Conservation (phyloP, 768 basidiomycete species). For the Boletales sp. region DNA sequence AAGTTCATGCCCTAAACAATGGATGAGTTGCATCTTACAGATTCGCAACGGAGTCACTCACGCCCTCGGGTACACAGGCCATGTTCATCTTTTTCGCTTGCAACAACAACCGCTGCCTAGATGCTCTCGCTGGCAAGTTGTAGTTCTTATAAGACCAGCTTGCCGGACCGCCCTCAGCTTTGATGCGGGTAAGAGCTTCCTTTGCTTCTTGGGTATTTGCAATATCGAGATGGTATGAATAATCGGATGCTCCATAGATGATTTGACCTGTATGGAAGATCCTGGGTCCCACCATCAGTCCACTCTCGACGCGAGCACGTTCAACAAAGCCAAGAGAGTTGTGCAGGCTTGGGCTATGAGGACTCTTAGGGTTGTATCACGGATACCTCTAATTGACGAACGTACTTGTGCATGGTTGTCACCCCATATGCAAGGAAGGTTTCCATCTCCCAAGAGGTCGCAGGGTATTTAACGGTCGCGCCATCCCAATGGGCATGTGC, state of each 20-base stretch:
- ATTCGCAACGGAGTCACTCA: conserved; percentile 21
- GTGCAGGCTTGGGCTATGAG: conserved; percentile 56
- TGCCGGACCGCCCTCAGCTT: conserved; percentile 66
- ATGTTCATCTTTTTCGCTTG: conserved; percentile 61
- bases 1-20: conserved; percentile 59
- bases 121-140: conserved; percentile 64
- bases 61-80: conserved; percentile 72
- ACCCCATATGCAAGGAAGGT: conserved; percentile 75
- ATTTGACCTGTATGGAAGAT: conserved; percentile 68
- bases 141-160: conserved; percentile 80
- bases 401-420: conserved; percentile 73
- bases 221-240: conserved; percentile 65
- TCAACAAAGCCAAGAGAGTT: conserved; percentile 63
- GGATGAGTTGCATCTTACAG: not conserved
- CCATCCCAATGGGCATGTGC: conserved; percentile 76
- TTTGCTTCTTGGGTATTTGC: conserved; percentile 57
- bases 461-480: conserved; percentile 48
- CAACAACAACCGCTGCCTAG: conserved; percentile 60
- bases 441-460: conserved; percentile 71
- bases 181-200: conserved; percentile 64
- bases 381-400: not conserved
- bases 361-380: not conserved
- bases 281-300: conserved; percentile 64
- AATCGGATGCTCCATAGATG: conserved; percentile 43
- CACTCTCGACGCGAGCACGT: conserved; percentile 65